Base-by-base conservation (phyloP, 2,329 filamentous ascomycete species). In the Pseudopithomyces maydicus region DNA sequence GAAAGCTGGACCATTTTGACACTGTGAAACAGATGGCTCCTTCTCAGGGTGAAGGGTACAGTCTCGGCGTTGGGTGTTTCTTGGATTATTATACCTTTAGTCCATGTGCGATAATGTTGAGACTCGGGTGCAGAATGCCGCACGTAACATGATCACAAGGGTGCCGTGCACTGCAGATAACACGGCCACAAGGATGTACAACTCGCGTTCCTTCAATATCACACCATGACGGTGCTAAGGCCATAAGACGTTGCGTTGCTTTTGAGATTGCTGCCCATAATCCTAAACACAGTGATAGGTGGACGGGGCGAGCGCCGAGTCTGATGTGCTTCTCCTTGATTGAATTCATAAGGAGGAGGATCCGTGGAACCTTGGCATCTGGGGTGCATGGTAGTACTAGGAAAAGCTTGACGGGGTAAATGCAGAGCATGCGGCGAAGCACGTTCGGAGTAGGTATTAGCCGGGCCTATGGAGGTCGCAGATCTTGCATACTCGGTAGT, bases 1-100 rank as follows among this genome's bases (percentile, higher is more conserved):
- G 65, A 56, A 29, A 72, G 46, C 15, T 69, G 65, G 57, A 73
- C 70, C 69, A 73, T 72, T 23, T 45, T 64, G 62, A 64, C 49
- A 44, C 22, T 61, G 39, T 54, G 32, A 14, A 51, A 17, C 15
- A 50, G 50, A 46, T 29, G 50, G 26, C 32, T 50, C 51, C 10
- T 29, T 45, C 20, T 19, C 44, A 38, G 20, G 23, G 29, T 29
- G 48, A 43, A 35, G 41, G 35, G 51, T 32, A 43, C 43, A 32
- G 36, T 19, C 32, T 43, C 19, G 44, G 36, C 47, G 38, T 47
- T 6, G 49, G 53, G 22, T 22, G 35, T 19, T 22, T 51, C 17
- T 12, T 35, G 33, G 41, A 57, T 63, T 65, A 64, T 68, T 70
- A 71, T 73, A 71, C 56, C 32, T 49, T 12, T 42, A 33, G n/a